phyloP scores from a whole-genome alignment of 345 rosid genomes.

The Trapa bicornis region DNA sequence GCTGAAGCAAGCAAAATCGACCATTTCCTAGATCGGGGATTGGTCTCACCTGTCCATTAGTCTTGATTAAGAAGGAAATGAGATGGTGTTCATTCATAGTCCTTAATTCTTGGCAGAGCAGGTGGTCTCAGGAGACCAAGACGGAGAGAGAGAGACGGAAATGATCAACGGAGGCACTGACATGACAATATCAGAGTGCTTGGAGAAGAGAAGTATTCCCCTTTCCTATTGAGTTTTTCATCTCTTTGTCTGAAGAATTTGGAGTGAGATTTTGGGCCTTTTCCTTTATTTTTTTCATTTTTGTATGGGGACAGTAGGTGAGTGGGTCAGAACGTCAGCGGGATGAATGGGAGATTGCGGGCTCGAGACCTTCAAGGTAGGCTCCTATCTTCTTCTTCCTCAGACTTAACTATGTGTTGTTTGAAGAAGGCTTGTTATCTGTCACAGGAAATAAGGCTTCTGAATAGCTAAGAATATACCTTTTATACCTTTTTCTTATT shows the following conservation, averaged over 20 bases:
- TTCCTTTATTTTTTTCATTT: too few relatives aligned
- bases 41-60: neutral
- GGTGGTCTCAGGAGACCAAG: slow-evolving; percentile 69
- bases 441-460: neutral
- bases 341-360: slow-evolving; percentile 16
- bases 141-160: slow-evolving; percentile 13
- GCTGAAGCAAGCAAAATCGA: slow-evolving; percentile 31
- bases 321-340: slow-evolving; percentile 8
- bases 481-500: neutral
- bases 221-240: too few relatives aligned
- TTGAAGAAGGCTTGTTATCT: neutral
- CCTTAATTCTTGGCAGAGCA: slow-evolving; percentile 6
- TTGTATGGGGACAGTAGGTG: slow-evolving; percentile 13
- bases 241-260: neutral
- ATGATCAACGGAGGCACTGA: slow-evolving; percentile 2
- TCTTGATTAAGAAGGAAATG: neutral
- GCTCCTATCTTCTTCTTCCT: neutral
- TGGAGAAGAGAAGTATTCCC: slow-evolving; percentile 21
- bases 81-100: neutral
- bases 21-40: neutral
- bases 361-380: slow-evolving; percentile 24
- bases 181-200: slow-evolving; percentile 8
- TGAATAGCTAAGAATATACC: neutral
- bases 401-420: neutral
- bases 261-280: neutral